phyloP scores from a whole-genome alignment of 1,139 yeast genomes.

The Sugiyamaella xylanicola region DNA sequence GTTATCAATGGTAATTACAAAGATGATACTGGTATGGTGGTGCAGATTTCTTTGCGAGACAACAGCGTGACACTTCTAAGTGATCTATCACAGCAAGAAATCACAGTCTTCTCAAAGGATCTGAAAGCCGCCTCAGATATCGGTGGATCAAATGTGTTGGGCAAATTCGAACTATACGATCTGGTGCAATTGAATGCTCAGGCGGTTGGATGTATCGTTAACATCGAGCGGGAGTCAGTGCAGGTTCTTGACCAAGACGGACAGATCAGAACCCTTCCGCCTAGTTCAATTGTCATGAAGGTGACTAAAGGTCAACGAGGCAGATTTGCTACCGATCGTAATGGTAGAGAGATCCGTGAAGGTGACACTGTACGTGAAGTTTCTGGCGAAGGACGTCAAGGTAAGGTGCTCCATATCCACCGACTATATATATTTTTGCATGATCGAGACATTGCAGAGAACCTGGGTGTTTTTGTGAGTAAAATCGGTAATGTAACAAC shows the following conservation, averaged over 20 bases:
- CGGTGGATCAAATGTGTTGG: conserved; percentile 56
- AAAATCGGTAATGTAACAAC: conserved; percentile 77
- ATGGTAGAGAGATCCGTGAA: conserved; percentile 79
- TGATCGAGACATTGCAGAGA: conserved; percentile 76
- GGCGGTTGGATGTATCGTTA: conserved; percentile 84
- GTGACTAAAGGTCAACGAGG: conserved; percentile 50
- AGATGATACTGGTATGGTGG: conserved; percentile 94
- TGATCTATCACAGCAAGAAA: conserved; percentile 84
- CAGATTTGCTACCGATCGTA: conserved; percentile 82
- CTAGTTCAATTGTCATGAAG: conserved; percentile 78
- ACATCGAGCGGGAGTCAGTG: conserved; percentile 84
- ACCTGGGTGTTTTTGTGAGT: conserved; percentile 88
- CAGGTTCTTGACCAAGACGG: conserved; percentile 86
- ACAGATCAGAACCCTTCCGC: conserved; percentile 66
- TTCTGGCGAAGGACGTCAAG: conserved; percentile 80
- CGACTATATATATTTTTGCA: conserved; percentile 77
- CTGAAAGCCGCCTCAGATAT: conserved; percentile 57
- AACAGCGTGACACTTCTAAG: conserved; percentile 89
- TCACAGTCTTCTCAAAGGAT: conserved; percentile 90
- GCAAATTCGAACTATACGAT: conserved; percentile 84
- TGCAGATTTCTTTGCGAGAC: conserved; percentile 59
- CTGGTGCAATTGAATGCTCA: conserved; percentile 86
- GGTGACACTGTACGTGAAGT: conserved; percentile 91
- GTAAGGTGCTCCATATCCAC: conserved; percentile 83
- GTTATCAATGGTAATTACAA: conserved; percentile 88